phyloP scores from a whole-genome alignment of 345 rosid genomes.

The Populus davidiana region DNA sequence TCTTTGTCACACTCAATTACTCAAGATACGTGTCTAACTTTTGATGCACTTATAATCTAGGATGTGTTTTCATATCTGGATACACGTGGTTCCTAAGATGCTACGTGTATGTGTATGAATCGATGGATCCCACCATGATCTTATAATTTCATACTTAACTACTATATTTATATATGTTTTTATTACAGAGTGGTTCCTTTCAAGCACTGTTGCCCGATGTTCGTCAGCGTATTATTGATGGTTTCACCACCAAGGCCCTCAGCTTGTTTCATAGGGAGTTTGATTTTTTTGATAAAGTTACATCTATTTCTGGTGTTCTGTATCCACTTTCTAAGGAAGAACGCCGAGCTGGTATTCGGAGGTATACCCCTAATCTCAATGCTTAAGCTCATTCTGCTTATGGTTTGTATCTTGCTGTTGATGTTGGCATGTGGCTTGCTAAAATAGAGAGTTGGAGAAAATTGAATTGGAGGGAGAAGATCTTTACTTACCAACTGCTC shows the following conservation, averaged over 20 bases:
- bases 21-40: background rate
- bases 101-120: background rate
- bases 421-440: conserved; percentile 16
- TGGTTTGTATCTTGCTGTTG: conserved; percentile 13
- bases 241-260: conserved; percentile 72
- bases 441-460: conserved; percentile 83
- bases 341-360: conserved; percentile 92
- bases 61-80: background rate
- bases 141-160: background rate
- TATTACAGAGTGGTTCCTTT: conserved; percentile 70
- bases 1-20: background rate
- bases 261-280: conserved; percentile 84
- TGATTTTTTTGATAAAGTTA: conserved; percentile 90
- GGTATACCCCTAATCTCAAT: conserved; percentile 38
- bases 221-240: conserved; percentile 79
- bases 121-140: no score
- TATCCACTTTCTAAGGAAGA: conserved; percentile 86
- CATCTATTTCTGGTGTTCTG: conserved; percentile 85
- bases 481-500: conserved; percentile 93
- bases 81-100: background rate
- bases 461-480: conserved; percentile 83
- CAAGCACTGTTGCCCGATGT: conserved; percentile 76
- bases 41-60: background rate
- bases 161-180: conserved; percentile 13
- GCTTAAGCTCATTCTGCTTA: background rate